Evolutionary conservation across 352 stramenopile species (phyloP).

Genomic region (Elongisporangium undulatum): DNA sequence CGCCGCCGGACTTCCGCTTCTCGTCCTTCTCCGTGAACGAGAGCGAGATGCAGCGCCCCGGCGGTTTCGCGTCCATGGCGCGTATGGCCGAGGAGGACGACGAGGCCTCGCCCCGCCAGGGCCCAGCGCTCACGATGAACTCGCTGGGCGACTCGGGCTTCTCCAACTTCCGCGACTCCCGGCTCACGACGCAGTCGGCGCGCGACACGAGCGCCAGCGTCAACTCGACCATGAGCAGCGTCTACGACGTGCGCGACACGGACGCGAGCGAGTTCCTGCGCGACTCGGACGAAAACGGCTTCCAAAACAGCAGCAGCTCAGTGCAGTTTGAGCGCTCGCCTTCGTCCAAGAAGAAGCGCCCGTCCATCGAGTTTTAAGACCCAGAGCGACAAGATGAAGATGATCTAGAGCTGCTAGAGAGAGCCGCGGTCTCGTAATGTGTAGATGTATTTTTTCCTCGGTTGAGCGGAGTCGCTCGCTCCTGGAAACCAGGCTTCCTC

Average conservation of each 20-base stretch:
- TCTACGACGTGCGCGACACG: slow-evolving; percentile 22
- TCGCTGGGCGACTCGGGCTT: not conserved
- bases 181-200: not conserved
- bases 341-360: not conserved
- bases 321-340: not conserved
- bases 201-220: slow-evolving; percentile 19
- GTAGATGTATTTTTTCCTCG: not conserved
- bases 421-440: not conserved
- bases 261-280: slow-evolving; percentile 30
- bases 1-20: not conserved
- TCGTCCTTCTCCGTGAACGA: not conserved
- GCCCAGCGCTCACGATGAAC: not conserved
- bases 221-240: slow-evolving; percentile 22
- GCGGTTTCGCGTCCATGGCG: not conserved
- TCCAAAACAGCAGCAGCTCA: not conserved
- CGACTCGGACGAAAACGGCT: slow-evolving; percentile 18
- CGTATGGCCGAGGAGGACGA: not conserved
- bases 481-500: too few species aligned
- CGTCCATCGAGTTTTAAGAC: not conserved
- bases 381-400: not conserved
- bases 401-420: too few species aligned
- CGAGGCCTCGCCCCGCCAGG: not conserved
- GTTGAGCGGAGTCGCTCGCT: not conserved
- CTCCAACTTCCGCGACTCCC: not conserved
- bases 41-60: not conserved